A percentile compares a stretch with the other conserved stretches of the same genome.
Evolutionary conservation across 139 green algal genomes (phyloP).

Genomic region (Desmodesmus armatus): DNA sequence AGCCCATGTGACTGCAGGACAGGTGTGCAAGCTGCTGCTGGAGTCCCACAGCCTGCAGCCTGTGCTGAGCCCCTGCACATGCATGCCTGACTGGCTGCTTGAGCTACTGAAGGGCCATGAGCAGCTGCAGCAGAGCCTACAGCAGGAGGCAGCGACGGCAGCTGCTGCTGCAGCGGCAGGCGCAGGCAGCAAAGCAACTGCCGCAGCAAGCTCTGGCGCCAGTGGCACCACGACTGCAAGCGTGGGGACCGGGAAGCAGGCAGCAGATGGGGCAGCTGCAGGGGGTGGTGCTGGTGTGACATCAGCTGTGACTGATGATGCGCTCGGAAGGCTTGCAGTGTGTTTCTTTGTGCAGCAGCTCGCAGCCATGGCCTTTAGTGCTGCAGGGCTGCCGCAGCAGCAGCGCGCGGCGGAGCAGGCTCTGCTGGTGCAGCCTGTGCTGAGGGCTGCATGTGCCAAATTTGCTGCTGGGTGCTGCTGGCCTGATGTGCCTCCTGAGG

Average conservation of each 20-base stretch:
- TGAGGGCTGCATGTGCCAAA: background rate
- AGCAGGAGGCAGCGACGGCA: background rate
- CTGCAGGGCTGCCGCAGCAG: constrained; percentile 12
- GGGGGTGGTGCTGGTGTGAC: background rate
- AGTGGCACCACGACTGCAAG: background rate
- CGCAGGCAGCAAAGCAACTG: background rate
- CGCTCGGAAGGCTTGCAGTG: constrained; percentile 19
- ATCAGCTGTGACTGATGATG: background rate
- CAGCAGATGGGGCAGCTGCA: background rate
- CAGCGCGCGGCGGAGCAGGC: constrained; percentile 2
- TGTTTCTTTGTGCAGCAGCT: constrained; percentile 12
- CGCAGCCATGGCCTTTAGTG: background rate
- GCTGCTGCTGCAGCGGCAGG: constrained; percentile 12
- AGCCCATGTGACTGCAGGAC: constrained; percentile 20
- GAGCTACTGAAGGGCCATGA: constrained; percentile 18
- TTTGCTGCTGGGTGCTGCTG: constrained; percentile 10
- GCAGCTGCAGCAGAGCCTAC: constrained; percentile 11
- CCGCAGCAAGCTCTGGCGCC: background rate
- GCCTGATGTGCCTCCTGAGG: too few relatives aligned
- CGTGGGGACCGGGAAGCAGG: background rate
- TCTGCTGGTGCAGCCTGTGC: background rate
- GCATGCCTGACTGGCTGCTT: constrained; percentile 16
- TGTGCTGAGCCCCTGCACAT: background rate
- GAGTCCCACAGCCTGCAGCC: constrained; percentile 13
- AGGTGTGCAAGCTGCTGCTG: background rate